Evolutionary conservation across 176 grass and related monocot genomes (phyloP).

Genomic region (Zizania latifolia): DNA sequence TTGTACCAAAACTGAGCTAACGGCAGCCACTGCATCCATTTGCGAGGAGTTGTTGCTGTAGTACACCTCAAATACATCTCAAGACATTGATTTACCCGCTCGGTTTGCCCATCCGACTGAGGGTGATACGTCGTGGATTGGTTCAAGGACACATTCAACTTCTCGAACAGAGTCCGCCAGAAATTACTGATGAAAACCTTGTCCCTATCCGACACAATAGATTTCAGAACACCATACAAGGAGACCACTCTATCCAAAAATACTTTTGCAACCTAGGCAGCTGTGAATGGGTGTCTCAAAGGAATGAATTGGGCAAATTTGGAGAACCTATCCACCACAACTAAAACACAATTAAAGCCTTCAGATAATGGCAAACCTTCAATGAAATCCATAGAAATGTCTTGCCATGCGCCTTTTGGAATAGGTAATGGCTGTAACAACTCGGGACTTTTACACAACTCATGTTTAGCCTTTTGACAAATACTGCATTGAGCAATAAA

Average conservation of each 20-base stretch:
- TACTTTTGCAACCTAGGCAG: rapidly evolving
- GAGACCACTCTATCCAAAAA: not conserved
- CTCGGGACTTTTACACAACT: not conserved
- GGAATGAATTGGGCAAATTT: not conserved
- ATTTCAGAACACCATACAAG: not conserved
- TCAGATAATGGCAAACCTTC: not conserved
- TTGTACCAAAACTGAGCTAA: not conserved
- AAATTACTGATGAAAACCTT: not conserved
- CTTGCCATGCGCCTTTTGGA: not conserved
- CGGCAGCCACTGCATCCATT: not conserved
- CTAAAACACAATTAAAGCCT: not conserved
- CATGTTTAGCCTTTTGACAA: not conserved
- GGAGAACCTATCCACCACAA: not conserved
- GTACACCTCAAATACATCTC: not conserved
- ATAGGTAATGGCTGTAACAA: not conserved
- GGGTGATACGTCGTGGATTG: not conserved
- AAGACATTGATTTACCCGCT: not conserved
- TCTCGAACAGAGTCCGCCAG: not conserved
- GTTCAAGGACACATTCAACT: rapidly evolving
- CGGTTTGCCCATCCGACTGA: not conserved
- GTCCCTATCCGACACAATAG: not conserved
- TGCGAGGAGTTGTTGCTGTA: too few relatives aligned
- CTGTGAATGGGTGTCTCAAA: not conserved
- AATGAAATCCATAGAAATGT: not conserved
- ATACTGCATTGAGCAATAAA: not conserved